Percentiles rank a stretch among this genome's conserved stretches.
Evolutionary conservation across 2,329 filamentous ascomycete species (phyloP).

Genomic region (Trichoderma brevicompactum): DNA sequence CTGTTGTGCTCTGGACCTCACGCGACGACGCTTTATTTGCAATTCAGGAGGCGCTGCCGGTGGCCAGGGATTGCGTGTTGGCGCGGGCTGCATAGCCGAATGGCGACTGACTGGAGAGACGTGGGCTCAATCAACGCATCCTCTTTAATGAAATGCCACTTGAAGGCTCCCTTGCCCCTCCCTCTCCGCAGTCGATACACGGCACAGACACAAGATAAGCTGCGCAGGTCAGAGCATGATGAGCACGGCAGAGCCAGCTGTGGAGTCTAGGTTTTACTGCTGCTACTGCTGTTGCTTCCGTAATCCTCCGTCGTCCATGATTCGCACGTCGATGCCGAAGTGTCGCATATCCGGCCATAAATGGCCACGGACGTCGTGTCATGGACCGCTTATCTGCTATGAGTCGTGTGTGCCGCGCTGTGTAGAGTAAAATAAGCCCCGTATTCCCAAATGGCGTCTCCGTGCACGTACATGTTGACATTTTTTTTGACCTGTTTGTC

Average conservation of each 20-base stretch:
- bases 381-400: neutral
- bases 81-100: neutral
- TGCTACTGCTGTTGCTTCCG: neutral
- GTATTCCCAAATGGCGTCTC: slow-evolving; percentile 1
- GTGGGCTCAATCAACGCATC: slow-evolving; percentile 27
- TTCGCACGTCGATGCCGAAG: neutral
- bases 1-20: slow-evolving; percentile 8
- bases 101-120: slow-evolving; percentile 7
- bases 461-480: slow-evolving; percentile 8
- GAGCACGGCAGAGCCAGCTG: too few species aligned
- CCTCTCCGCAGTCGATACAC: neutral
- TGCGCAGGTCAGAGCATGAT: too few species aligned
- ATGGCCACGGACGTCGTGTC: neutral
- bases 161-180: neutral
- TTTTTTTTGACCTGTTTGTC: neutral
- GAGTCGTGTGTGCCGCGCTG: neutral
- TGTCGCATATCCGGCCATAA: neutral
- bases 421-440: slow-evolving; percentile 15
- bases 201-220: neutral
- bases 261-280: too few species aligned
- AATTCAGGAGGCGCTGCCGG: slow-evolving; percentile 5
- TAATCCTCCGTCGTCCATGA: neutral
- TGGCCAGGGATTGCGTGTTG: slow-evolving; percentile 23
- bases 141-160: slow-evolving; percentile 17
- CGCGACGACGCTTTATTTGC: neutral